Evolutionary conservation across 495 filamentous ascomycete genomes (phyloP), one percentile per base, ranked within the genome.

Genomic region (Xylaria intraflava): DNA sequence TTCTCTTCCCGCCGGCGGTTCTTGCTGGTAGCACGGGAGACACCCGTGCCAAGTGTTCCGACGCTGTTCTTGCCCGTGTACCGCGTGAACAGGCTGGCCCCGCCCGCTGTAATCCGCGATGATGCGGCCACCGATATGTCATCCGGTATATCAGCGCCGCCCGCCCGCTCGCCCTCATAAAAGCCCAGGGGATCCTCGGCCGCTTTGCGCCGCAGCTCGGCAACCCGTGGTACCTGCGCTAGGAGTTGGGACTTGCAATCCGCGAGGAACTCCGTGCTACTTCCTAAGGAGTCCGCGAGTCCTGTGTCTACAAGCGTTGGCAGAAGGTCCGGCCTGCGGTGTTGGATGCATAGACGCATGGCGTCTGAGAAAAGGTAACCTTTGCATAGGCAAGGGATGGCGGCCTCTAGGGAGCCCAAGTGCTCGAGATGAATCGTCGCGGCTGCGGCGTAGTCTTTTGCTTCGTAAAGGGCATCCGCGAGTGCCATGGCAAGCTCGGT

Each of bases 51-150:
- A 1, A 82, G 75, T 1, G 93, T 95, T 22, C 85, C 86, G 1
- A 73, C 68, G 23, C 78, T 83, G 35, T 69, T 70, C 41, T 81
- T 82, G 24, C 85, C 83, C 0, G 92, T 96, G 66, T 98, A 98
- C 11, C 91, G 71, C 6, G 93, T 98, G 72, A 96, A 92, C 68
- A 98, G 77, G 42, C 84, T 87, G 3, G 85, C 86, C 36, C 46
- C 53, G 14, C 79, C 83, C 6, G 87, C 84, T 14, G 88, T 91
- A 0, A 87, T 77, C 2, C 84, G 78, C 62, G 93, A 88, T 10
- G 85, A 93, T 0, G 92, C 87, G 3, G 93, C 92, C 12, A 98
- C 75, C 6, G 88, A 93, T 46, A 98, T 76, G 66, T 98, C 90
- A 61, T 98, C 93, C 0, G 92, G 92, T 5, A 95, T 77, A 59